These are phyloP conservation scores for Diplodia intermedia DNA, from an alignment of 2,329 filamentous ascomycete species.

Conservation along the genomic window DNA sequence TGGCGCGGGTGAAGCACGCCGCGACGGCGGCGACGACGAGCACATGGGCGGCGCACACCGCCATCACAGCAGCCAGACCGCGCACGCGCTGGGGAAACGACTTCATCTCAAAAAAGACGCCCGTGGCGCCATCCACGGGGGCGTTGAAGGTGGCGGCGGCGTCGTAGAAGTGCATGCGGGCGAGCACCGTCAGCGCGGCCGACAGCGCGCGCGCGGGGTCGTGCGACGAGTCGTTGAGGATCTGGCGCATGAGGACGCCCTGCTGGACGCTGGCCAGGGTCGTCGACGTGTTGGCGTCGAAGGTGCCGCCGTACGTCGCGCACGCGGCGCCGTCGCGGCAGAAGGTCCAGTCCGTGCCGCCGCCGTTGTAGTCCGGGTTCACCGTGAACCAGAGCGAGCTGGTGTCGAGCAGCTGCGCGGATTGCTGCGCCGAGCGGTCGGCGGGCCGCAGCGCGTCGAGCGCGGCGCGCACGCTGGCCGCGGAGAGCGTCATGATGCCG, in stretches of 20 bases:
- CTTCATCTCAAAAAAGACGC: not conserved
- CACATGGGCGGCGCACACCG: not conserved
- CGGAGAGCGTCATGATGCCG: not conserved
- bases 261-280: not conserved
- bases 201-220: not conserved
- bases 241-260: not conserved
- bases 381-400: not conserved
- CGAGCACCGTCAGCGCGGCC: not conserved
- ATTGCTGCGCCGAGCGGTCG: not conserved
- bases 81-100: not conserved
- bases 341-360: conserved; percentile 1
- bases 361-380: conserved; percentile 16
- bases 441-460: not conserved
- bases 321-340: not conserved
- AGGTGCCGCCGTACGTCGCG: not conserved
- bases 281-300: not conserved
- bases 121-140: not conserved
- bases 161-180: conserved; percentile 11
- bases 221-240: conserved; percentile 15
- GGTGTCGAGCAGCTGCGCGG: not conserved
- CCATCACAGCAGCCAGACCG: not conserved
- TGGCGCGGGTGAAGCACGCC: not conserved
- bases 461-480: not conserved
- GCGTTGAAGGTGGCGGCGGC: not conserved
- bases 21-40: not conserved